Evolutionary conservation across 768 basidiomycete genomes (phyloP), one percentile per base, ranked within the genome.

Genomic region (Termitomyces sp.): DNA sequence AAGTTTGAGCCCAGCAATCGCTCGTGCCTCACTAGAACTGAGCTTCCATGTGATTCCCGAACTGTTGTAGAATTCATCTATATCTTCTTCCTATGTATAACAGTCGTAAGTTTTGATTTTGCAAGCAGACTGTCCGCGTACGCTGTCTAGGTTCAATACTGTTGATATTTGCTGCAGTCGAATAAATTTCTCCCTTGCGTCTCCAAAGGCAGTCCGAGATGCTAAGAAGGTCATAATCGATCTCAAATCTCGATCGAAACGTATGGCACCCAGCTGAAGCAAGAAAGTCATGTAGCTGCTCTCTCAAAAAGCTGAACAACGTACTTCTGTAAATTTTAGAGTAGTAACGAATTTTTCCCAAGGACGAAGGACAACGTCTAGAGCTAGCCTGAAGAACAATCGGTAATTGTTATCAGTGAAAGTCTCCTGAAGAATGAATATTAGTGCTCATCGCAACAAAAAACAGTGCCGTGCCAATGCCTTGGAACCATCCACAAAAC

Each of bases 121-220:
- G n/a, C 20, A 12, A 31, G 33, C 1, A 34, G 7, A 33, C 6
- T 20, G 16, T 36, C 42, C 12, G 74, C 85, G 57, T 65, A 90
- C 92, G 54, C 72, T 77, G 66, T 97, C 94, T 42, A 98, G 76
- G 70, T 97, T 98, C 39, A 99, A 73, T 33, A 98, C 72, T 4
- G 90, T 97, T 15, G 92, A 89, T 59, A 98, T 90, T 70, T 98
- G 97, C 68, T 97, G 94, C 60, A 99, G 70, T 26, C 97, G 80
- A 24, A 87, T 73, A 67, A 98, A 97, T 71, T 95, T 96, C 64
- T 97, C 95, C 64, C 97, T 77, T 18, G 90, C 85, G 56, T 95
- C 93, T 9, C 94, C 93, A 70, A 93, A 94, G 5, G 83, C 79
- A 5, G 92, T 94, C 68, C 97, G 97, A 2, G 90, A 85, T 1